Percentiles rank a stretch among this genome's conserved stretches.
phyloP scores from a whole-genome alignment of 805 yeast genomes.

The Kuraishia ogatae region DNA sequence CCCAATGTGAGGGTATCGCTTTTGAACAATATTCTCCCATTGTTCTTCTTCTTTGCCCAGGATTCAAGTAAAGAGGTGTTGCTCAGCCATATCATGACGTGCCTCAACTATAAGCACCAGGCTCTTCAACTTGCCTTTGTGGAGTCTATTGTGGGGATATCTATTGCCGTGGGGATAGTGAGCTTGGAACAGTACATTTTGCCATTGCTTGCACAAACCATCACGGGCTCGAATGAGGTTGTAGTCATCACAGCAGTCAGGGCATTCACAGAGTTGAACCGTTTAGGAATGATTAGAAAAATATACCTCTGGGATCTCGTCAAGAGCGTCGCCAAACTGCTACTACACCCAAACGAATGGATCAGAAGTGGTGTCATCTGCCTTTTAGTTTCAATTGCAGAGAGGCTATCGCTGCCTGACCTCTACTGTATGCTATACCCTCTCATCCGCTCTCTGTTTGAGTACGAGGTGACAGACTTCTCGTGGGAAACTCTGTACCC shows the following conservation, averaged over 20 bases:
- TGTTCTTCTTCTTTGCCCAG: conserved; percentile 77
- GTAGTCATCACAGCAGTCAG: conserved; percentile 66
- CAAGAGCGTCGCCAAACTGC: conserved; percentile 40
- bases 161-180: conserved; percentile 73
- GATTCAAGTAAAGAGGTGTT: conserved; percentile 85
- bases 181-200: conserved; percentile 81
- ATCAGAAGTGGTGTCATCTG: conserved; percentile 62
- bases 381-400: conserved; percentile 53
- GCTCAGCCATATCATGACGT: conserved; percentile 84
- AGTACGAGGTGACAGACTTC: conserved; percentile 66
- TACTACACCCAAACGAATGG: conserved; percentile 84
- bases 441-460: conserved; percentile 63
- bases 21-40: conserved; percentile 59
- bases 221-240: conserved; percentile 76
- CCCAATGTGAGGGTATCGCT: conserved; percentile 62
- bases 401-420: conserved; percentile 66
- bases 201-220: conserved; percentile 77
- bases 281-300: conserved; percentile 45
- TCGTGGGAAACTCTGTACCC: conserved; percentile 59
- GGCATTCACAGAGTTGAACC: conserved; percentile 45
- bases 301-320: conserved; percentile 48
- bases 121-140: conserved; percentile 65
- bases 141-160: conserved; percentile 60
- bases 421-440: conserved; percentile 79
- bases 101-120: conserved; percentile 70